Base-by-base conservation (phyloP, 768 basidiomycete genomes). In the Macrocybe gigantea region DNA sequence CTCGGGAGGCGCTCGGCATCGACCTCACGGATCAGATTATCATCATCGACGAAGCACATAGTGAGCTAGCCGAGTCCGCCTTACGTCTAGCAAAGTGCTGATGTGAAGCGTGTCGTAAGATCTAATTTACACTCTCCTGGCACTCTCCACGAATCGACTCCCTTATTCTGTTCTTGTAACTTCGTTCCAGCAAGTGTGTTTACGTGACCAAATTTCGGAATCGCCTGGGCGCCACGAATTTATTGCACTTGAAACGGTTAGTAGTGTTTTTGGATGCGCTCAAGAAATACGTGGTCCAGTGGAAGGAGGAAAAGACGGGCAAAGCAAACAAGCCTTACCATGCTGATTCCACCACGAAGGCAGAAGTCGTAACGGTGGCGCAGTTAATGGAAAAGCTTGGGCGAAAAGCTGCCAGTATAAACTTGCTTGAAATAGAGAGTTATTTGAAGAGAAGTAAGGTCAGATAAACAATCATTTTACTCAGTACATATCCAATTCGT, bases 21-120 rank as follows among this genome's bases (percentile, higher is more conserved):
- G 79, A 90, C 58, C 69, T 96, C 39, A 85, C 76, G 8, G 78
- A 84, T 57, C 92, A 96, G 56, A 73, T 97, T 12, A 79, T 99
- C 31, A 75, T 98, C 15, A 82, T 99, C 46, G 95, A 99, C 59
- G 95, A 99, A 69, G 95, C 95, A 0, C 95, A 99, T 64, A 97
- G 92, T 93, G 56, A 49, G 89, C 70, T 38, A 36, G 37, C 32
- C 22, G 6, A 11, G 3, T 34, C 11, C n/a, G 33, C 31, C 13
- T 33, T 45, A 15, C 30, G 12, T 49, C 33, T 38, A n/a, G 38
- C n/a, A 50, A 12, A 13, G 38, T 38, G 35, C 4, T 33, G 43
- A 36, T n/a, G 40, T 22, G 10, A n/a, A 12, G 30, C 7, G 5
- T 38, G 22, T 9, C 5, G 1, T 9, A 49, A 94, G 92, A 96